phyloP scores from a whole-genome alignment of 164 flowering plant species.

The Piper betle region DNA sequence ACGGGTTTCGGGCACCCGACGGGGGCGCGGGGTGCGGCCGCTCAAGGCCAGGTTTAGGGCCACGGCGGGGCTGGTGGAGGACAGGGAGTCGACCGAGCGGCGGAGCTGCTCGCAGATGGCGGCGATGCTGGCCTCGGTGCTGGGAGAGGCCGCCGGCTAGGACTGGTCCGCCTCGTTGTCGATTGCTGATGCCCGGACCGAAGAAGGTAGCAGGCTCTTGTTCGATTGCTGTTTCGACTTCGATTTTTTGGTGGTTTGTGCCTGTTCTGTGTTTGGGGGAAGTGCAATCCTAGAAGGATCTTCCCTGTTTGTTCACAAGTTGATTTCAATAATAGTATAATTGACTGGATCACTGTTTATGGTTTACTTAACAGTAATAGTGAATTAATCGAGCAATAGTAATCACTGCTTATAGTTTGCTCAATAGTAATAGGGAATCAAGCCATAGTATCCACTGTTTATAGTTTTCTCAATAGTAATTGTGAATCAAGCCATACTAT shows the following conservation, averaged over 20 bases:
- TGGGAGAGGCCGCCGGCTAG: background rate
- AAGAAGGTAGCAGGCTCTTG: constrained; percentile 20
- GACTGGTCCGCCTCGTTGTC: constrained; percentile 19
- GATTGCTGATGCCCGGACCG: constrained; percentile 31
- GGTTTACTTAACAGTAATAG: too few relatives aligned
- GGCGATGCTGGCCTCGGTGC: constrained; percentile 1
- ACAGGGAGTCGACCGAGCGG: constrained; percentile 13
- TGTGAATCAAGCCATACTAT: too few relatives aligned
- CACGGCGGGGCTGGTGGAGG: constrained; percentile 27
- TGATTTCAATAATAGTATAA: too few relatives aligned
- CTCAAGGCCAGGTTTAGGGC: constrained; percentile 13
- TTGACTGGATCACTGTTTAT: too few relatives aligned
- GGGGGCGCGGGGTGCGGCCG: constrained; percentile 1
- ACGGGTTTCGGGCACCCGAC: constrained; percentile 2
- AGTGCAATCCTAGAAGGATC: background rate
- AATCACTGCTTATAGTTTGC: too few relatives aligned
- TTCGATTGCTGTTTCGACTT: background rate
- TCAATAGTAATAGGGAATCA: too few relatives aligned
- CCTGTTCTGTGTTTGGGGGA: background rate
- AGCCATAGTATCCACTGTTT: too few relatives aligned
- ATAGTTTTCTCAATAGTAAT: too few relatives aligned
- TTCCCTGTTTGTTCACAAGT: too few relatives aligned
- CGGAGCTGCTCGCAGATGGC: constrained; percentile 1
- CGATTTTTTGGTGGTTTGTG: background rate
- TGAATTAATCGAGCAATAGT: too few relatives aligned